phyloP scores from a whole-genome alignment of 768 basidiomycete genomes.

The Tulasnella sp. region DNA sequence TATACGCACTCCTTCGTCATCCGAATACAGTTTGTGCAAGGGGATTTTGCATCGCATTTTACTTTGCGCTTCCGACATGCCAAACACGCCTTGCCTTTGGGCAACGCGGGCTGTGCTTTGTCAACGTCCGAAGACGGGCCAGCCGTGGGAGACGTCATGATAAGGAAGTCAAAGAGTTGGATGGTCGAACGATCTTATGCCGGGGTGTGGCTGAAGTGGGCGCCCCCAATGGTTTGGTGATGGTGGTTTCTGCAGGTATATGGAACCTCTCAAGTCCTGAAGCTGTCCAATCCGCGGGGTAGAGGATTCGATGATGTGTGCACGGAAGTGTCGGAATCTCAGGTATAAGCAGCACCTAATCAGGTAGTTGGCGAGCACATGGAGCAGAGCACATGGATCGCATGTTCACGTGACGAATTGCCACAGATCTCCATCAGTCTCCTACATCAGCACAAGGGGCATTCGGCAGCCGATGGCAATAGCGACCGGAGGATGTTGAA shows the following conservation, averaged over 20 bases:
- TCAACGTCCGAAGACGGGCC: neutral
- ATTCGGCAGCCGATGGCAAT: too few species aligned
- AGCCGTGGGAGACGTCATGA: neutral
- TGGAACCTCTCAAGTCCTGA: neutral
- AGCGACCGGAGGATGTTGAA: too few species aligned
- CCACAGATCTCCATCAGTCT: too few species aligned
- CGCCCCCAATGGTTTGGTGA: neutral
- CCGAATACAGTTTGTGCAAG: constrained; percentile 12
- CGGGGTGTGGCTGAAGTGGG: neutral
- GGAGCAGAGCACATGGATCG: too few species aligned
- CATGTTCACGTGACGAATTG: too few species aligned
- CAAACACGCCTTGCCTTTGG: constrained; percentile 14
- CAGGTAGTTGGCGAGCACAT: too few species aligned
- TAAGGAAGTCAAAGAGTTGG: neutral
- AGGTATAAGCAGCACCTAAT: too few species aligned
- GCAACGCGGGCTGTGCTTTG: neutral
- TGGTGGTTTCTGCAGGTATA: neutral
- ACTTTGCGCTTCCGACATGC: constrained; percentile 14
- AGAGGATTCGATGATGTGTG: too few species aligned
- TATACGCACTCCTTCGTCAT: constrained; percentile 14
- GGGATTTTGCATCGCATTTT: constrained; percentile 7
- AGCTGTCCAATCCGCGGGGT: too few species aligned
- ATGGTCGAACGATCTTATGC: neutral
- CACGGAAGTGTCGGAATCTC: too few species aligned
- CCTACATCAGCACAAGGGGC: too few species aligned